phyloP scores from a whole-genome alignment of 2,329 filamentous ascomycete genomes.

The Calonectria pseudoturangicola region DNA sequence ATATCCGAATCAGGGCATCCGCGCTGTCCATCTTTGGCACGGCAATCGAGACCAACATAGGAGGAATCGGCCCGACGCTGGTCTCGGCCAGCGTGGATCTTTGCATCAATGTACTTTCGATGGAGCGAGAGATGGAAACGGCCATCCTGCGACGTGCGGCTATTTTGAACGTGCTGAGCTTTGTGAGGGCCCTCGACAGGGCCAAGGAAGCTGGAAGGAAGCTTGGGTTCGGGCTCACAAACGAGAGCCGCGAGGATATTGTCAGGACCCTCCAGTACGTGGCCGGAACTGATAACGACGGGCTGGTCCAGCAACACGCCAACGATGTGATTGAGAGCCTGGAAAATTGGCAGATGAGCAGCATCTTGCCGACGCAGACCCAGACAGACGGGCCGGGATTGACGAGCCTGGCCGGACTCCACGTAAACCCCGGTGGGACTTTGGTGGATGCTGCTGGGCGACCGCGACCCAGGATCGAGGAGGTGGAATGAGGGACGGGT shows the following conservation, averaged over 20 bases:
- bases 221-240: constrained; percentile 72
- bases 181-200: constrained; percentile 76
- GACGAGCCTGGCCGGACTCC: constrained; percentile 62
- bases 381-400: constrained; percentile 51
- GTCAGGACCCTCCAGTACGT: constrained; percentile 77
- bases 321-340: constrained; percentile 80
- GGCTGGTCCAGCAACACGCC: constrained; percentile 80
- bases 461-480: constrained; percentile 71
- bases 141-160: constrained; percentile 81
- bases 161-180: constrained; percentile 76
- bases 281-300: constrained; percentile 79
- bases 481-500: constrained; percentile 71
- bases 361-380: constrained; percentile 63
- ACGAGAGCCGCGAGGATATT: constrained; percentile 76
- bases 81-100: constrained; percentile 77
- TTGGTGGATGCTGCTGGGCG: constrained; percentile 52
- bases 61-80: constrained; percentile 71
- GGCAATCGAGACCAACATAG: constrained; percentile 76
- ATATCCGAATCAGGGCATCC: constrained; percentile 81
- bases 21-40: constrained; percentile 79
- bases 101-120: constrained; percentile 75
- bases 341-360: constrained; percentile 75
- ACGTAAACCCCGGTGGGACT: constrained; percentile 57
- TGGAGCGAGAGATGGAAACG: constrained; percentile 76
- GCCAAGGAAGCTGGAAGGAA: constrained; percentile 67